Evolutionary conservation across 345 rosid species (phyloP), one percentile per base, ranked within the genome.

Genomic region (Salix dunnii): DNA sequence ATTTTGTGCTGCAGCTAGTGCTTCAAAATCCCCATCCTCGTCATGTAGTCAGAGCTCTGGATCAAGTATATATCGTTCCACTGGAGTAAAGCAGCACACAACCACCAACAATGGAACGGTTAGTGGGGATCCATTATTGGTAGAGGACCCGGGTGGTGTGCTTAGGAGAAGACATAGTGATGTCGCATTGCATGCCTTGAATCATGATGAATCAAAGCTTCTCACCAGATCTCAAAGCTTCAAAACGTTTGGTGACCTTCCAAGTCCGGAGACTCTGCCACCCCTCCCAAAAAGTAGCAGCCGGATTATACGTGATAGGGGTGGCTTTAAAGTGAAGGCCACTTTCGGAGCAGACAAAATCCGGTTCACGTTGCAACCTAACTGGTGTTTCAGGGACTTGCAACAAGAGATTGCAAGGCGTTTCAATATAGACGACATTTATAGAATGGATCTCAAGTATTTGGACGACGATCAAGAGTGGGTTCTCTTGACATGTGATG

Each of bases 11-110:
- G 88, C 77, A 71, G 85, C 80, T 66, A 77, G 86, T 72, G 83
- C 86, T 77, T 84, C 91, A 23, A 87, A 84, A 80, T 92, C 97
- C 31, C 90, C 87, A 67, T 77, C 95, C 70, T 86, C 97, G 60
- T 90, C 97, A 9, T 83, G 90, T 74, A 90, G 93, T 78, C 96
- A 86, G 49, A 93, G 94, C 86, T 90, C 94, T 61, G 89, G 92
- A 68, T 90, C 95, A 76, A 91, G 91, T 77, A 87, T 87, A 2
- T 84, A 88, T 77, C 89, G 87, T 84, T 89, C 93, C 68, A 87
- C 86, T n/a, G 92, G 88, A 78, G 87, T 83, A 72, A 89, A 84
- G 71, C 91, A 86, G 77, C 85, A 76, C 51, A 72, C 70, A 51
- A 68, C 77, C 49, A 76, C 84, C 17, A 63, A 76, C 30, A 83